Base-by-base conservation (phyloP, 1,139 yeast species). In the Hansenula lynferdii region DNA sequence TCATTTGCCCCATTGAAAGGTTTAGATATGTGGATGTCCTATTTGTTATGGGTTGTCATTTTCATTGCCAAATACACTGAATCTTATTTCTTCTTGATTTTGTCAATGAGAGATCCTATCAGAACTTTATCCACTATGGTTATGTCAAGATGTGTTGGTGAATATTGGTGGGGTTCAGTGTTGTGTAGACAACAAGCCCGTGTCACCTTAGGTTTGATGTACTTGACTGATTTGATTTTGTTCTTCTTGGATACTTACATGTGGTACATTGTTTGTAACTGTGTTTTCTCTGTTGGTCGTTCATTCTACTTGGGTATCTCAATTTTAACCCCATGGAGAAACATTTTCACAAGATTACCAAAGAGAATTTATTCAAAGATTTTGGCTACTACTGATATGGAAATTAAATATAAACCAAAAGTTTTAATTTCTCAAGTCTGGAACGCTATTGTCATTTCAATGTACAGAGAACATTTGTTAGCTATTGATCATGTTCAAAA, bases 401-500 rank as follows among this genome's bases (percentile, higher is more conserved):
- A 92, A 70, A 87, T 92, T 61, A 92, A 92, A 71, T 92, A 92
- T 72, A 92, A 92, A 69, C 98, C 98, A 54, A 92, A 92, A 78
- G 97, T 92, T 51, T 75, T 92, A 63, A 90, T 92, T 59, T 89
- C 97, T 34, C 98, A 92, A 72, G 90, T 92, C 56, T 92, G 98
- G 98, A 92, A 92, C 64, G 98, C 98, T 41, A 85, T 90, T 65
- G 95, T 90, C 55, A 90, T 90, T 57, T 89, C 97, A 47, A 90
- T 90, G 97, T 90, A 90, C 80, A 86, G 97, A 72, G 97, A 90
- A 68, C 97, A 90, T 64, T 73, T 92, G 65, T 72, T 92, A 53
- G 97, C 98, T 29, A 90, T 92, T 65, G 98, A 92, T 64, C 98
- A 92, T 61, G 98, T 92, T 43, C 98, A 92, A 70, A 90, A 87